Evolutionary conservation across 1,284 basidiomycete genomes (phyloP), one percentile per base, ranked within the genome.

Genomic region (Fomitopsis betulina): DNA sequence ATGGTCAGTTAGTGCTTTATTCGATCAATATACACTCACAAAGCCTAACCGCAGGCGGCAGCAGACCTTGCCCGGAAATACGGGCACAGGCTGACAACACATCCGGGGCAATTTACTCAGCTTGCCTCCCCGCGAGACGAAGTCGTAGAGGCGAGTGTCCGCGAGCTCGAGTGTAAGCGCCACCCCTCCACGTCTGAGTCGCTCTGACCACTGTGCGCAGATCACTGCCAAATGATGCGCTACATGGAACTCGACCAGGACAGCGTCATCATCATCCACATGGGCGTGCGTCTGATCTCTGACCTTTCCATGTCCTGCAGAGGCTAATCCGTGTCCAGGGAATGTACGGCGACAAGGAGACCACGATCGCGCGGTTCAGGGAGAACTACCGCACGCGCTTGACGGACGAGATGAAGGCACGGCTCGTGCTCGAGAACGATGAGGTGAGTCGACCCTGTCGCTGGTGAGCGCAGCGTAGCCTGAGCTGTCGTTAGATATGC

Each of bases 361-460:
- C 80, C 2, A 86, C 94, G 0, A 74, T 95, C 1, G 77, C 78
- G 33, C 82, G 94, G 6, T 85, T 96, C 70, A 88, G 86, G 68
- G 76, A 84, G 60, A 89, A 86, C 8, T 90, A 92, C 59, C 74
- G 70, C 45, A 77, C 80, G 3, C 65, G 75, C 8, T 75, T 96
- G 6, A 79, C 86, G 3, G 74, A 81, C 30, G 82, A 83, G 27
- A 83, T 93, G 60, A 84, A 89, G 62, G 79, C 78, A 5, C 79
- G 94, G 38, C 72, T 96, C 23, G 94, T 95, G 0, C 78, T 97
- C 17, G 94, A 96, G 74, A 97, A 96, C 62, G 94, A 96, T 68
- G 94, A 96, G 76, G 90, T 90, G 51, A 51, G 67, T 60, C 4
- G 10, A 6, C 13, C 12, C 19, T 5, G 32, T 53, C 5, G 27